A percentile compares a stretch with the other conserved stretches of the same genome.
Conservation (phyloP, 352 stramenopile genomes). For the Pythium utonaiense region DNA sequence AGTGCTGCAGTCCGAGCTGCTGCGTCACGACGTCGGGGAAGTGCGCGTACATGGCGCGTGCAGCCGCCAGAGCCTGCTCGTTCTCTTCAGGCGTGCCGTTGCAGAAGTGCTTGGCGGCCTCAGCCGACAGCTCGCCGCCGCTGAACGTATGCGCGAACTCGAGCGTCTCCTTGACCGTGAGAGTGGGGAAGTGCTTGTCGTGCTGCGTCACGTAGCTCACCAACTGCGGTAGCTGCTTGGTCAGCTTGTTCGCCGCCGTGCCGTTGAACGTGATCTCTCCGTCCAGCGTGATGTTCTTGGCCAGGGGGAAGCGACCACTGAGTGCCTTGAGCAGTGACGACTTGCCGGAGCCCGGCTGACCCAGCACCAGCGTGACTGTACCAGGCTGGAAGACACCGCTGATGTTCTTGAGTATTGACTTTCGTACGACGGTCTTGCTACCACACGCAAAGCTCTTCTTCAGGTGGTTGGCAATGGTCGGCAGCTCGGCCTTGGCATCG, state of each 20-base stretch:
- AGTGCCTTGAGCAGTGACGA: constrained; percentile 33
- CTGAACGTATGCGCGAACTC: constrained; percentile 26
- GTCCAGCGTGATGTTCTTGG: constrained; percentile 29
- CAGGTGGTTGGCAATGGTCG: constrained; percentile 22
- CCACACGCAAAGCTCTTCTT: constrained; percentile 17
- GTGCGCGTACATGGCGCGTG: constrained; percentile 21
- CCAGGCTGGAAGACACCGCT: constrained; percentile 27
- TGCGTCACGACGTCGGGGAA: constrained; percentile 35
- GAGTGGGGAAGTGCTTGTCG: constrained; percentile 29
- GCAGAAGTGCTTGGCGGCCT: constrained; percentile 32
- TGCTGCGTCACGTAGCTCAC: constrained; percentile 27
- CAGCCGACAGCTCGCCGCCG: constrained; percentile 20
- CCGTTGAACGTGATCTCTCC: constrained; percentile 32
- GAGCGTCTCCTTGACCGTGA: constrained; percentile 34
- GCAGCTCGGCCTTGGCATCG: constrained; percentile 14
- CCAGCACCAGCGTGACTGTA: constrained; percentile 28
- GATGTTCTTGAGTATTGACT: constrained; percentile 33
- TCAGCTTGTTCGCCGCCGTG: constrained; percentile 1
- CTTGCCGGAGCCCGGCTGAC: constrained; percentile 30
- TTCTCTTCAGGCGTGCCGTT: constrained; percentile 27
- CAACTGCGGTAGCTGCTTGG: constrained; percentile 20
- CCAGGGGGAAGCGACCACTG: constrained; percentile 27
- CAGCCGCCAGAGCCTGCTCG: constrained; percentile 5
- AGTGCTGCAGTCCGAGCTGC: constrained; percentile 37
- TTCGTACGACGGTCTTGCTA: constrained; percentile 23